phyloP scores from a whole-genome alignment of 371 early-diverging fungal species.

The Racocetra persica region DNA sequence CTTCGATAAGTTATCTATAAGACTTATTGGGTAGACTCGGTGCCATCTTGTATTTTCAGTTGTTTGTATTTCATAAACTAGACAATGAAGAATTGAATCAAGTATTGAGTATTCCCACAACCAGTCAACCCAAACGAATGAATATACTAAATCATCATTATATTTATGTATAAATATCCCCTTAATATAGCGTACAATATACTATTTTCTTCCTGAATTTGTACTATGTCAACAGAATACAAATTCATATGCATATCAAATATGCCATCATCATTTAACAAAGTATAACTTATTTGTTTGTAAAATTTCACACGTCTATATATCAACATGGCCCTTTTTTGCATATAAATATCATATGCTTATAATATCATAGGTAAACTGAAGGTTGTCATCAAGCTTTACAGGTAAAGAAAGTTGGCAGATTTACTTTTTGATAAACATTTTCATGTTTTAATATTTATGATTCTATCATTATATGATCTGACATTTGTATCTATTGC shows the following conservation, averaged over 20 bases:
- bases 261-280: neutral
- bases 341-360: conserved; percentile 21
- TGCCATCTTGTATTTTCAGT: neutral
- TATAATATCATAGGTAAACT: neutral
- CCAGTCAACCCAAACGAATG: conserved; percentile 7
- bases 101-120: neutral
- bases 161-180: neutral
- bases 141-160: conserved; percentile 1
- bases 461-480: neutral
- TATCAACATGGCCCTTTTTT: neutral
- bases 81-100: neutral
- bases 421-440: neutral
- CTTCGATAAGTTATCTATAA: neutral
- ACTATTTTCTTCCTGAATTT: neutral
- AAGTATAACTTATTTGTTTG: neutral
- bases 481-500: neutral
- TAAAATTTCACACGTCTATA: neutral
- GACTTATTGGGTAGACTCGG: neutral
- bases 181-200: neutral
- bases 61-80: neutral
- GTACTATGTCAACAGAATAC: neutral
- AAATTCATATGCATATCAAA: neutral
- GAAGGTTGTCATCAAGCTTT: neutral
- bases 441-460: neutral
- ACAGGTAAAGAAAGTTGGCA: neutral